These are phyloP conservation scores for Boletus tomentosulus DNA, from an alignment of 768 basidiomycete genomes.

Conservation along the genomic window DNA sequence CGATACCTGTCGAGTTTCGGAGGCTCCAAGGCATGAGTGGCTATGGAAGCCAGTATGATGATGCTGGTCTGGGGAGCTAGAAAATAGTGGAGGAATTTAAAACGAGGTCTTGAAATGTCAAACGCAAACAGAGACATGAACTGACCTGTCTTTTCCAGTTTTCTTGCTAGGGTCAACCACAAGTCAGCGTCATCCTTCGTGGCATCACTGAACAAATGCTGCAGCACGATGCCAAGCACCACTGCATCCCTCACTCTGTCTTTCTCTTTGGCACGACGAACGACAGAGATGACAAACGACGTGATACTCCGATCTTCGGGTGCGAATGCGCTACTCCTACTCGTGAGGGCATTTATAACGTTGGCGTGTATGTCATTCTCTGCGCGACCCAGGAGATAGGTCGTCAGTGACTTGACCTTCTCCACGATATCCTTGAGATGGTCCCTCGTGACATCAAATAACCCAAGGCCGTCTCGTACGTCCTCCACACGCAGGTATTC, in stretches of 20 bases:
- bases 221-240: slow-evolving; percentile 57
- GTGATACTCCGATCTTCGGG: slow-evolving; percentile 19
- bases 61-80: slow-evolving; percentile 69
- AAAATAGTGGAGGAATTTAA: background rate
- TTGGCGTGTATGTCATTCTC: slow-evolving; percentile 47
- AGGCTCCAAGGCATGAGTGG: slow-evolving; percentile 61
- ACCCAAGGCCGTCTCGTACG: slow-evolving; percentile 47
- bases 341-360: slow-evolving; percentile 36
- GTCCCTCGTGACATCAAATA: slow-evolving; percentile 7
- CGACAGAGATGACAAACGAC: slow-evolving; percentile 33
- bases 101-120: background rate
- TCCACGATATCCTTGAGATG: slow-evolving; percentile 37
- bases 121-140: background rate
- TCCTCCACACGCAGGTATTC: slow-evolving; percentile 57
- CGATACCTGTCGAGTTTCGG: slow-evolving; percentile 73
- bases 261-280: slow-evolving; percentile 27
- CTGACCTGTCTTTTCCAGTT: slow-evolving; percentile 59
- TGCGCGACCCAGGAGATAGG: slow-evolving; percentile 56
- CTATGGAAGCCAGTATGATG: slow-evolving; percentile 59
- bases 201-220: slow-evolving; percentile 54
- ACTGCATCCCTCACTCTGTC: slow-evolving; percentile 55
- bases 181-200: slow-evolving; percentile 63
- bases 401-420: slow-evolving; percentile 49
- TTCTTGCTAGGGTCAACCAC: slow-evolving; percentile 73
- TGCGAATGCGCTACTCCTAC: slow-evolving; percentile 20